Evolutionary conservation across 305 asterid species (phyloP), one percentile per base, ranked within the genome.

Genomic region (Fraxinus angustifolia): DNA sequence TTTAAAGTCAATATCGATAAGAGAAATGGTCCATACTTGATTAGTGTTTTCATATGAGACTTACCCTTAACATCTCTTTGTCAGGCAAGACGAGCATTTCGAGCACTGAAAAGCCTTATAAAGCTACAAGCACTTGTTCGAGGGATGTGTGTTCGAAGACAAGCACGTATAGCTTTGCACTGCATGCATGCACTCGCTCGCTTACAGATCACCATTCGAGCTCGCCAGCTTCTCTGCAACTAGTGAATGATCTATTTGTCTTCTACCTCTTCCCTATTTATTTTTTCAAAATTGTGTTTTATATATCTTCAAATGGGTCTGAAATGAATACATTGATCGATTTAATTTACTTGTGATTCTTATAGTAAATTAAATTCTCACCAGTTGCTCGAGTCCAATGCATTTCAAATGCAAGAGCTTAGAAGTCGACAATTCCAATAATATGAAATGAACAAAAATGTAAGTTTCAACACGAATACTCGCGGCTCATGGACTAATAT

Each of bases 131-230:
- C 91, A 1, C 79, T 86, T n/a, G 89, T 86, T 36, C 82, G 89
- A 4, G 91, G 87, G 76, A 89, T 78, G 17, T 77, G 79, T 30
- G 89, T 83, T 60, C 76, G 91, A 68, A 86, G 88, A 83, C 91
- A 88, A 53, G 87, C 91, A 11, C 84, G 87, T 8, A 86, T 86
- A 8, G 89, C 91, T 40, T 81, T 86, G 72, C 89, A 86, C 4
- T 88, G 89, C 82, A 86, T 88, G 91, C 87, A 84, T 67, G 82
- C 89, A 4, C 89, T 86, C 70, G 88, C 89, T 3, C 82, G 88
- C 17, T 40, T 88, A 53, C 91, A 88, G 17, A 86, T 86, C 48
- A 88, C 89, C 0, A 78, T 88, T 42, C 88, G 91, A 31, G 91
- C 89, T 42, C 80, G 91, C 8, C 91, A 88, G 33, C 91, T 88